Evolutionary conservation across 2,329 filamentous ascomycete species (phyloP).

Genomic region (Epichloe coenophiala): DNA sequence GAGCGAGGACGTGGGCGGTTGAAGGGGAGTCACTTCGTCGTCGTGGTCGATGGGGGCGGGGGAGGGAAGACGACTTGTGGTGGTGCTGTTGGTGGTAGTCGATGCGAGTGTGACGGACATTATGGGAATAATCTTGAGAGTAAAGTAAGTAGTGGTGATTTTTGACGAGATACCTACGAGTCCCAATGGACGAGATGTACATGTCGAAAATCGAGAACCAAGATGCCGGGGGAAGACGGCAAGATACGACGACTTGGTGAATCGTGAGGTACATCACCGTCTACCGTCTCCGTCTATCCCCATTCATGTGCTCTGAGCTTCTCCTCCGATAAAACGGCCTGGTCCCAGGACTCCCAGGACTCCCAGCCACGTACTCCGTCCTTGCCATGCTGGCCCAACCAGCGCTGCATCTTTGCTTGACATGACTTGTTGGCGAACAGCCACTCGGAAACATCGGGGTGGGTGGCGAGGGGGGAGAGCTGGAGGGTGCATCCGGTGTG

Average conservation of each 20-base stretch:
- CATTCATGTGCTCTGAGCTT: no score
- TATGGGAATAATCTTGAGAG: not conserved
- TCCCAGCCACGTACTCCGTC: no score
- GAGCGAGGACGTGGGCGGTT: not conserved
- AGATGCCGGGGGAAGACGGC: not conserved
- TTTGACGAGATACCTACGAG: not conserved
- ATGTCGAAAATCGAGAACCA: not conserved
- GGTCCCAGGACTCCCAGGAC: no score
- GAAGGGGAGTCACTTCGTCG: not conserved
- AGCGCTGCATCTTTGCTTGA: no score
- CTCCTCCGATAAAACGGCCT: no score
- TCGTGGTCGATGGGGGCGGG: not conserved
- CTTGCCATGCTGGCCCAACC: no score
- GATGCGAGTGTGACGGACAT: conserved; percentile 4
- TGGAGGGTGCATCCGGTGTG: no score
- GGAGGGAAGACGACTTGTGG: not conserved
- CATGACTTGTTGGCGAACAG: no score
- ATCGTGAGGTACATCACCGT: not conserved
- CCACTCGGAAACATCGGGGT: no score
- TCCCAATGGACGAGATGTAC: not conserved
- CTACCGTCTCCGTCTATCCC: no score
- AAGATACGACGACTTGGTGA: not conserved
- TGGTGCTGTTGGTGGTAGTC: not conserved
- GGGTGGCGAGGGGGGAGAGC: no score
- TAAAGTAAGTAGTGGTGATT: not conserved